Evolutionary conservation across 2,329 filamentous ascomycete genomes (phyloP).

Genomic region (Monosporascus ibericus): DNA sequence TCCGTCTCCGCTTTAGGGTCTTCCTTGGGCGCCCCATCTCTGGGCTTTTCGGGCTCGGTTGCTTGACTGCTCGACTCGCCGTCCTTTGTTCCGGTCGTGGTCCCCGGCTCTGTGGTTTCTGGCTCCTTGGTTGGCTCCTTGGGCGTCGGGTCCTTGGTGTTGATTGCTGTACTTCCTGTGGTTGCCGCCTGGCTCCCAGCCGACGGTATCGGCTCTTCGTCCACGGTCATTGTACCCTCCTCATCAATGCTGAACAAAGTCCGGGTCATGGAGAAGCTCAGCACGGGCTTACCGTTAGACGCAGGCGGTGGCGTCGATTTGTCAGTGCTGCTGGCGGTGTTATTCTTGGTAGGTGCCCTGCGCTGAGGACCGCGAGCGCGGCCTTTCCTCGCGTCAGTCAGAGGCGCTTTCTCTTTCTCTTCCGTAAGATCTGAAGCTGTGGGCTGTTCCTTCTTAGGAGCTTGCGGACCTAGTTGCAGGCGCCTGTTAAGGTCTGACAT

Average conservation of each 20-base stretch:
- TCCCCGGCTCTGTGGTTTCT: constrained; percentile 4
- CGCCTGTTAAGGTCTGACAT: constrained; percentile 90
- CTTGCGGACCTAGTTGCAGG: constrained; percentile 78
- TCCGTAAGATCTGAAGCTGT: constrained; percentile 46
- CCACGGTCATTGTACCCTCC: constrained; percentile 36
- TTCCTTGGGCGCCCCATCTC: constrained; percentile 1
- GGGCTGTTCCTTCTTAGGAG: constrained; percentile 67
- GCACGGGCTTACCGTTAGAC: constrained; percentile 27
- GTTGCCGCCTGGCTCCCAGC: constrained; percentile 6
- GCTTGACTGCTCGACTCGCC: constrained; percentile 1
- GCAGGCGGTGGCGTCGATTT: constrained; percentile 23
- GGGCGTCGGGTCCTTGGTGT: constrained; percentile 5
- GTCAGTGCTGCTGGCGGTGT: constrained; percentile 28
- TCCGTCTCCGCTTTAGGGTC: constrained; percentile 9
- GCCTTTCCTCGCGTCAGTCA: constrained; percentile 84
- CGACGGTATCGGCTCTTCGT: constrained; percentile 14
- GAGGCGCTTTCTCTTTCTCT: constrained; percentile 67
- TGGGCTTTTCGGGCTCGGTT: constrained; percentile 2
- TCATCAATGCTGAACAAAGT: constrained; percentile 49
- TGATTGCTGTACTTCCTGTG: background rate
- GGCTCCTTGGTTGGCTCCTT: background rate
- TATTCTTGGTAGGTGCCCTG: constrained; percentile 54
- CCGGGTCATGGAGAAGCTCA: constrained; percentile 42
- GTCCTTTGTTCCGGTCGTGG: constrained; percentile 3
- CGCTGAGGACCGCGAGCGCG: constrained; percentile 82